Base-by-base conservation (phyloP, 2,329 filamentous ascomycete species). In the Xylariomycetidae sp. region DNA sequence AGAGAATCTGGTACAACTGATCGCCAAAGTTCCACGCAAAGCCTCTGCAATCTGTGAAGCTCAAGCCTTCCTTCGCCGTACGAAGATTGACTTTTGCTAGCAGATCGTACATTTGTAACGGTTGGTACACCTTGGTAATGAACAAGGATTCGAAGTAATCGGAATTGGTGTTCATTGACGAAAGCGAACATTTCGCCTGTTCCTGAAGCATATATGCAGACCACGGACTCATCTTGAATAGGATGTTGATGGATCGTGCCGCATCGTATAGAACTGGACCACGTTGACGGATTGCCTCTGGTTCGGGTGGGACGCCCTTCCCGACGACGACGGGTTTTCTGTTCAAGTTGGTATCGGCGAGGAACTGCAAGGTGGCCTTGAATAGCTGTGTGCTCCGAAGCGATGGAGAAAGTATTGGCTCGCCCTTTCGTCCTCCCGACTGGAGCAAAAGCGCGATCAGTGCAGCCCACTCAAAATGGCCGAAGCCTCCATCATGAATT, bases 351-450 rank as follows among this genome's bases (percentile, higher is more conserved):
- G 77, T 82, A 2, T 77, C 74, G 2, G 84, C 80, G 13, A 98
- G 66, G 46, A 90, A 92, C 54, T 96, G 90, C n/a, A 98, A 66
- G 2, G 82, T 80, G 3, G 88, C 89, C 61, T 96, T 97, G 72
- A 98, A 96, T 27, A 97, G 72, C 59, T 97, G 90, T 16, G 90
- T 92, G 59, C 84, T 85, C 64, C 85, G 95, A 50, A 95, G 84
- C 6, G 86, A 86, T 5, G 77, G 70, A 5, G 88, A 88, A 12
- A 97, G 70, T 5, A 86, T 64, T 2, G 83, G 73, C 43, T 80
- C 75, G 2, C 85, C 84, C 39, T 81, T 82, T 6, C 77, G 74
- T 6, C 81, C 83, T 16, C 86, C 86, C n/a, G 77, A 78, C 57
- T 88, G 80, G 26, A 97, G 69, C 3, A 97, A 66, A 11, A 95